Evolutionary conservation across 371 early-diverging fungal species (phyloP), one percentile per base, ranked within the genome.

Genomic region (Actinomortierella ambigua): DNA sequence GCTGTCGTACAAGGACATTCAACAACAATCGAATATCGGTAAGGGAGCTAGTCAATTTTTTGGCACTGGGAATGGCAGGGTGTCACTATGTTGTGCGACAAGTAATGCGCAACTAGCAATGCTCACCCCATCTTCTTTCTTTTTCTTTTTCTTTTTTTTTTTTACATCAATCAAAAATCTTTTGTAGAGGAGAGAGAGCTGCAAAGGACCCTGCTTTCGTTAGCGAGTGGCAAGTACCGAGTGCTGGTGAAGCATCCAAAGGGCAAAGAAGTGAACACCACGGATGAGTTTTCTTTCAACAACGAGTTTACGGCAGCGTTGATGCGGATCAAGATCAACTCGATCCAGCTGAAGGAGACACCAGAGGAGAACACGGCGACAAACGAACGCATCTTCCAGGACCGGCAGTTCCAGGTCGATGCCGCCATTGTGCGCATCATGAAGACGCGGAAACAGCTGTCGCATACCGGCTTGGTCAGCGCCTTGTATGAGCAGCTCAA

Each of bases 381-480:
- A 3, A 86, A 84, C 43, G 85, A 88, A 47, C 83, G 88, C 53
- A 92, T 94, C 43, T 82, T 90, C 65, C 82, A 88, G 50, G 93
- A 94, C 71, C 83, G 95, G 43, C 89, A 91, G 63, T 88, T 89
- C 68, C 88, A 90, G 78, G 82, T 96, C 11, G 98, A 99, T 65
- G 99, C 99, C 3, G 95, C 96, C 0, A 88, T 98, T 71, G 98
- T 97, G 6, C 84, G 98, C 41, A 88, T 98, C 50, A 91, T 98
- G 94, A 99, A 99, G 78, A 83, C 89, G 0, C 83, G 90, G 29
- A 92, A 91, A 76, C 81, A 75, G 24, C 59, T 93, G 23, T 75
- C 79, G 17, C 95, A 95, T 70, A 73, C 77, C 0, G 65, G 79
- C 3, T 79, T 99, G 28, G 76, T 93, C 50, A 82, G 79, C 23